A percentile compares a stretch with the other conserved stretches of the same genome.
These are phyloP conservation scores for Domatiomyces catenatus DNA, from an alignment of 2,329 filamentous ascomycete species.

Conservation along the genomic window DNA sequence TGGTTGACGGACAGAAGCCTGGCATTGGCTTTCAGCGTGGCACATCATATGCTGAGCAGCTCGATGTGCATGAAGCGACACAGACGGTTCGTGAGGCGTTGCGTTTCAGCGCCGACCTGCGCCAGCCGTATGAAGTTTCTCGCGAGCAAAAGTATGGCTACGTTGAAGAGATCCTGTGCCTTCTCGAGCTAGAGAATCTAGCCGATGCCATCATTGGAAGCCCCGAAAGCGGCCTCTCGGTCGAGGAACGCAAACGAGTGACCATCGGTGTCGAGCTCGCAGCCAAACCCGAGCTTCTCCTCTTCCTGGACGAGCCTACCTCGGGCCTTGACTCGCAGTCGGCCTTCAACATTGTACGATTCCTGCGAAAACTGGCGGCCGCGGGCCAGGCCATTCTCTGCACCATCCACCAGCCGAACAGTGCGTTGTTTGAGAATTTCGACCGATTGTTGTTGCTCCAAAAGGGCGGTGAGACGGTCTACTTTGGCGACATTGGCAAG, in stretches of 20 bases:
- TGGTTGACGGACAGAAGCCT: constrained; percentile 51
- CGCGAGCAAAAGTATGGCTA: constrained; percentile 49
- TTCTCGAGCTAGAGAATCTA: constrained; percentile 49
- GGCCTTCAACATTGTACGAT: constrained; percentile 52
- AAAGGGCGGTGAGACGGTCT: constrained; percentile 56
- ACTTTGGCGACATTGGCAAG: constrained; percentile 56
- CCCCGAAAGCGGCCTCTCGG: constrained; percentile 53
- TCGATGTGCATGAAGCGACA: constrained; percentile 54
- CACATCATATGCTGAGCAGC: constrained; percentile 58
- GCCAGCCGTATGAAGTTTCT: constrained; percentile 43
- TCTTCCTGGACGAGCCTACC: constrained; percentile 63
- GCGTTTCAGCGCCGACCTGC: constrained; percentile 51
- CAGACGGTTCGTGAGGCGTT: constrained; percentile 53
- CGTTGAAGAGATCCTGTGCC: constrained; percentile 49
- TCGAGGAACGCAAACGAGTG: constrained; percentile 56
- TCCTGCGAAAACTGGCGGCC: constrained; percentile 50
- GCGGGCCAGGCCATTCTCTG: constrained; percentile 58
- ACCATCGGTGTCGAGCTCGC: constrained; percentile 62
- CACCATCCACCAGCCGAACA: constrained; percentile 59
- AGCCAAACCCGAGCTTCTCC: constrained; percentile 49
- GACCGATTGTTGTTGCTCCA: constrained; percentile 58
- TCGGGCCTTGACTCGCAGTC: constrained; percentile 55
- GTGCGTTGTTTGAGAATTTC: constrained; percentile 55
- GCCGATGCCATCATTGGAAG: constrained; percentile 50
- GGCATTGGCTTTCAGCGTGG: constrained; percentile 50